Percentiles rank a stretch among this genome's conserved stretches.
Evolutionary conservation across 148 eudicot genomes (phyloP).

Genomic region (Beta vulgaris): DNA sequence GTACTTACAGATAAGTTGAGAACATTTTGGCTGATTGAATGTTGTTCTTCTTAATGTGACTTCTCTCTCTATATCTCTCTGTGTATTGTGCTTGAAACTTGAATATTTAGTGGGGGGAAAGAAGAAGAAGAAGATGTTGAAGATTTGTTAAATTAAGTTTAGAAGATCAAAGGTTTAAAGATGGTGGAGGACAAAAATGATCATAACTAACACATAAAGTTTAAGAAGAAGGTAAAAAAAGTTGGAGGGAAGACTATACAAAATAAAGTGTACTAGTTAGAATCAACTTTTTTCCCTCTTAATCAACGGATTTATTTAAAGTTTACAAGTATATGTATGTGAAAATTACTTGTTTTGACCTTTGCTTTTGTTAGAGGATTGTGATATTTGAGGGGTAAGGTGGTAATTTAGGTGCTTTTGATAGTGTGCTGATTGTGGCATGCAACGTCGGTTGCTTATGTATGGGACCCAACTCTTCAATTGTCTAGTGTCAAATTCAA

Average conservation of each 20-base stretch:
- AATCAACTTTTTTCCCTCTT: not conserved
- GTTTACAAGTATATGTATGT: not conserved
- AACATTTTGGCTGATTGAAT: slow-evolving; percentile 1
- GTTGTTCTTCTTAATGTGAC: not conserved
- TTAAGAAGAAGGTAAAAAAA: slow-evolving; percentile 25
- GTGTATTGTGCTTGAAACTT: not conserved
- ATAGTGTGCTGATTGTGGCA: not conserved
- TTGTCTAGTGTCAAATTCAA: not conserved
- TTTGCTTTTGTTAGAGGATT: slow-evolving; percentile 8
- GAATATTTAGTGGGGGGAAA: slow-evolving; percentile 39
- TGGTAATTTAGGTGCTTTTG: not conserved
- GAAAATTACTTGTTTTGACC: slow-evolving; percentile 11
- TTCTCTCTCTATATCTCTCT: no score
- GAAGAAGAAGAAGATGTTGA: slow-evolving; percentile 18
- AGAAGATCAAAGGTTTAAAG: slow-evolving; percentile 23
- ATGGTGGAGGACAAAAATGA: slow-evolving; percentile 48
- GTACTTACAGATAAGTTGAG: slow-evolving; percentile 13
- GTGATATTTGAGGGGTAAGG: no score
- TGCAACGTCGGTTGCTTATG: not conserved
- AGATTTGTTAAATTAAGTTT: slow-evolving; percentile 32
- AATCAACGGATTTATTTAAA: slow-evolving; percentile 8
- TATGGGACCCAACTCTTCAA: not conserved
- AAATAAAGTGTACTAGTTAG: slow-evolving; percentile 49
- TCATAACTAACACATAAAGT: slow-evolving; percentile 36
- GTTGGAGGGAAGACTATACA: slow-evolving; percentile 68